These are phyloP conservation scores for Cryptosporidium sp. DNA, from an alignment of 169 alveolate species.

Conservation along the genomic window DNA sequence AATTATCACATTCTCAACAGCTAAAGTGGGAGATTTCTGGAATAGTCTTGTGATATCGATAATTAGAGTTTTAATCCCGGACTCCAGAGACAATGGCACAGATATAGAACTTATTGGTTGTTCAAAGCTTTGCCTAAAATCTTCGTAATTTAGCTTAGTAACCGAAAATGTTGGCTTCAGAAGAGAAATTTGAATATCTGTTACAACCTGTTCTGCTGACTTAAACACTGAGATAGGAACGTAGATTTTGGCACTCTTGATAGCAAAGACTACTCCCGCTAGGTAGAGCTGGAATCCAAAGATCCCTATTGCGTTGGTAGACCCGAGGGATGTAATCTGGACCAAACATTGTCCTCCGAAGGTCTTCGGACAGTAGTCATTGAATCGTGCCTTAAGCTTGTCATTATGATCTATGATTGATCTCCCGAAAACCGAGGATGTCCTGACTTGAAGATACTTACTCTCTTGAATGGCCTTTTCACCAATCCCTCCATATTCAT, in stretches of 20 bases:
- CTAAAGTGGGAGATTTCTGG: not conserved
- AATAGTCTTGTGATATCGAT: conserved; percentile 41
- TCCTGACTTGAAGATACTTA: conserved; percentile 42
- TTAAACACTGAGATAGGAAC: conserved; percentile 23
- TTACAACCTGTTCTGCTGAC: not conserved
- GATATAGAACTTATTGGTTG: conserved; percentile 16
- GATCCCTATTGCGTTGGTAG: conserved; percentile 66
- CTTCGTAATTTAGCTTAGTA: not conserved
- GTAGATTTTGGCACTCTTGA: conserved; percentile 26
- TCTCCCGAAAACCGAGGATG: conserved; percentile 56
- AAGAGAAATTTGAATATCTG: conserved; percentile 20
- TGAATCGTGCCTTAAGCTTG: conserved; percentile 6
- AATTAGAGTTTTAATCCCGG: conserved; percentile 33
- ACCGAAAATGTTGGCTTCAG: conserved; percentile 42
- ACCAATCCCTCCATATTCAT: conserved; percentile 36
- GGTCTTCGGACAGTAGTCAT: conserved; percentile 43
- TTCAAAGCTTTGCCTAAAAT: conserved; percentile 10
- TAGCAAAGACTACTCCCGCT: conserved; percentile 41
- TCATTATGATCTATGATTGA: conserved; percentile 49
- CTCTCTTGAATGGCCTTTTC: conserved; percentile 62
- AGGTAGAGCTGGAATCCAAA: conserved; percentile 58
- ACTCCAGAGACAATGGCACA: conserved; percentile 34
- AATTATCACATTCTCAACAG: conserved; percentile 17
- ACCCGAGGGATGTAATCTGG: conserved; percentile 43
- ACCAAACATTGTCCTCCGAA: conserved; percentile 71